Evolutionary conservation across 495 filamentous ascomycete species (phyloP), one percentile per base, ranked within the genome.

Genomic region (Talaromyces thailandensis): DNA sequence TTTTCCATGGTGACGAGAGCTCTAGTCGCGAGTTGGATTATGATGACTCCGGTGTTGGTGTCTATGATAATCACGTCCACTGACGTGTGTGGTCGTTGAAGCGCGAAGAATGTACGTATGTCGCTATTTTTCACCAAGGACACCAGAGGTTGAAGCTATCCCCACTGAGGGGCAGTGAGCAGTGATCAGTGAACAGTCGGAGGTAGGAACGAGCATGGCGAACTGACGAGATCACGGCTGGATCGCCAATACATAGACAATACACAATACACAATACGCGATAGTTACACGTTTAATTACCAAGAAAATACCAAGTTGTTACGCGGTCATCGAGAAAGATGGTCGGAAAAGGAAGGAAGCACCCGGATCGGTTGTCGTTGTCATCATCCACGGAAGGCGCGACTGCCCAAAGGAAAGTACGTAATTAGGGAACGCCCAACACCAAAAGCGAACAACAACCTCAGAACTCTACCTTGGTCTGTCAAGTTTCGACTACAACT

Each of bases 1-100:
- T 71, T 63, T 65, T 71, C 73, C 51, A 59, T 55, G 29, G 6
- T 28, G 82, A 87, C 32, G 82, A 85, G 91, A 65, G 92, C 96
- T 68, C 73, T 98, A 21, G 77, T 2, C 37, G 31, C n/a, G n/a
- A 26, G 32, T 11, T 23, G 23, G 7, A n/a, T 24, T 14, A 45
- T 40, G 57, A 14, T n/a, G 5, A 31, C 29, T 37, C n/a, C 35
- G 14, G 18, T 14, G 23, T 23, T 14, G 11, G 18, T 2, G 26
- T 57, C 55, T 32, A 28, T 58, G n/a, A 35, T 6, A 18, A 18
- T 18, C 40, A 45, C 18, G 43, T 48, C 43, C n/a, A 48, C n/a
- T 23, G 18, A 12, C n/a, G 43, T 21, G 48, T 45, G 57, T 59
- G 35, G 18, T 45, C 9, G 7, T 48, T 48, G 35, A 21, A 48